A percentile compares a stretch with the other conserved stretches of the same genome.
phyloP scores from a whole-genome alignment of 352 stramenopile species.

The Globisporangium paddicum region DNA sequence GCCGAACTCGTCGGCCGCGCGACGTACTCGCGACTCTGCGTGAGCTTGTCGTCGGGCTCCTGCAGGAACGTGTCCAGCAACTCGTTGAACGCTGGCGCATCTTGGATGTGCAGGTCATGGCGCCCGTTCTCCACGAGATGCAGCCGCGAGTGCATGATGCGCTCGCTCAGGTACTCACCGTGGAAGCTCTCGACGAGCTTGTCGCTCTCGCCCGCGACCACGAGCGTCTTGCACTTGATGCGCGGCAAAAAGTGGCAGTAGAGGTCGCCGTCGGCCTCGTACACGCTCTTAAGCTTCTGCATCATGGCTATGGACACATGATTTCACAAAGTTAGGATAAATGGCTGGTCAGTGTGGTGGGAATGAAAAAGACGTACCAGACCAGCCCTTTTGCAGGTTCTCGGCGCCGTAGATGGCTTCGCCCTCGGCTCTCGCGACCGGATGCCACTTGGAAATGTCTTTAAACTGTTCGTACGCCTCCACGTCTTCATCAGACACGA shows the following conservation, averaged over 20 bases:
- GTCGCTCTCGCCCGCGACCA: constrained; percentile 57
- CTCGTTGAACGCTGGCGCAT: constrained; percentile 49
- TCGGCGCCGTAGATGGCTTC: constrained; percentile 51
- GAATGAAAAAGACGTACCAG: constrained; percentile 9
- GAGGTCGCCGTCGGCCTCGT: constrained; percentile 59
- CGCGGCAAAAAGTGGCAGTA: constrained; percentile 63
- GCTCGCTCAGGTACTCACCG: constrained; percentile 80
- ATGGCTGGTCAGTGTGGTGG: neutral
- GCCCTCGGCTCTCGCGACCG: constrained; percentile 36
- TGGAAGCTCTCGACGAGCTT: constrained; percentile 65
- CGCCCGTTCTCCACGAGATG: constrained; percentile 47
- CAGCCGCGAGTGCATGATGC: constrained; percentile 78
- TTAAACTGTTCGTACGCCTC: constrained; percentile 47
- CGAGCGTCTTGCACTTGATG: constrained; percentile 83
- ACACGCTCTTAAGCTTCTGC: constrained; percentile 35
- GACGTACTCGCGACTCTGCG: constrained; percentile 77
- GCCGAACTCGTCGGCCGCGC: constrained; percentile 25
- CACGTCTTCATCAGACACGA: constrained; percentile 67
- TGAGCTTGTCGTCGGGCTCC: constrained; percentile 78
- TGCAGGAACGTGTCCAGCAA: constrained; percentile 60
- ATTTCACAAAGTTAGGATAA: neutral
- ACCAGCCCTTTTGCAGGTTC: constrained; percentile 54
- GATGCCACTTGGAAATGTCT: constrained; percentile 51
- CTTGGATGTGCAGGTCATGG: constrained; percentile 53
- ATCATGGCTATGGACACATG: constrained; percentile 36